Base-by-base conservation (phyloP, 495 filamentous ascomycete genomes). In the Lasiosphaeriaceae sp. region DNA sequence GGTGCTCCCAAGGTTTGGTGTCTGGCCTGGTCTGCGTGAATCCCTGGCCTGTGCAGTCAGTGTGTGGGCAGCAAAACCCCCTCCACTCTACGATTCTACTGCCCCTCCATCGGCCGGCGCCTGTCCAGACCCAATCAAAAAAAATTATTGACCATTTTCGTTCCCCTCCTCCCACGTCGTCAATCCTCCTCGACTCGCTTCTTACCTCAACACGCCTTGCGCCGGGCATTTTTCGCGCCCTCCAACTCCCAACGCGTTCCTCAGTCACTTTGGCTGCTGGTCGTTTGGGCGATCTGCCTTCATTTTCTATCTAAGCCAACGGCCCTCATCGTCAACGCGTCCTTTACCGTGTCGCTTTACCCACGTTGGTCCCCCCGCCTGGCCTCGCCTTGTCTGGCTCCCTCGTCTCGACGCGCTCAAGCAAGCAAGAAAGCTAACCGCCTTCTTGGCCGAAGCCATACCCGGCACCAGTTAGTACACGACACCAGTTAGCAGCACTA, bases 111-210 rank as follows among this genome's bases (percentile, higher is more conserved):
- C 58, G 50, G 47, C 58, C 58, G 49, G 47, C 39, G 34, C 23
- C 39, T 29, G 44, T 45, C 57, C 46, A 53, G 50, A 43, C 61
- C 58, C 61, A 61, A 61, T 58, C 61, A 61, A 61, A 64, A 63
- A 41, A 63, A 64, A 64, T 61, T 64, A 61, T 62, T 52, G 45
- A 47, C 52, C 56, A 41, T 51, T 44, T 20, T 52, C 31, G 43
- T 21, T 48, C 23, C 54, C 49, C 58, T 24, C 35, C 52, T 44
- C 45, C 17, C 9, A 45, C 23, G 21, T 23, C 45, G 39, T 43
- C n/a, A 17, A 43, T 3, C 39, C 39, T 35, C 45, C 47, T 45
- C 47, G 21, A 47, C 19, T 56, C 57, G 29, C 31, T 50, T 47
- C 35, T 31, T 47, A 23, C 39, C 35, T 53, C 44, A 51, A 53